Evolutionary conservation across 768 basidiomycete genomes (phyloP).

Genomic region (Rhodotorula graminis): DNA sequence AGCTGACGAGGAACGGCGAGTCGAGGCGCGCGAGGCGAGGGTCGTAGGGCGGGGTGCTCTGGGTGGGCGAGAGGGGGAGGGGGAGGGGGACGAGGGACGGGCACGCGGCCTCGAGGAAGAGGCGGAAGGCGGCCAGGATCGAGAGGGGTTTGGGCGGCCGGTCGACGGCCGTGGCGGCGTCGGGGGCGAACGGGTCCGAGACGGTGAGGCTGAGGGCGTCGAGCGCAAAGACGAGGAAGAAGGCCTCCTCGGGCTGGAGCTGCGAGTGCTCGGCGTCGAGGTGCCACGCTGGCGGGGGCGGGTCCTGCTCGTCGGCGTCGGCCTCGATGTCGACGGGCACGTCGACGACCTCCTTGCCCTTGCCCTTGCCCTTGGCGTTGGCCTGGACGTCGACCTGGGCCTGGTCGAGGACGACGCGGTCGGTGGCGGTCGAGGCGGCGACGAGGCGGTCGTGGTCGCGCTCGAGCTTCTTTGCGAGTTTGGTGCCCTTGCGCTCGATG

Average conservation of each 20-base stretch:
- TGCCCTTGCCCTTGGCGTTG: background rate
- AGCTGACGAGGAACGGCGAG: slow-evolving; percentile 76
- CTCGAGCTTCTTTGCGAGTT: slow-evolving; percentile 81
- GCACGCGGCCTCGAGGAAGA: slow-evolving; percentile 28
- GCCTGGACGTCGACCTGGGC: background rate
- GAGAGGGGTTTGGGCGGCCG: slow-evolving; percentile 5
- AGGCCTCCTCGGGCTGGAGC: slow-evolving; percentile 45
- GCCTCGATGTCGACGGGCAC: background rate
- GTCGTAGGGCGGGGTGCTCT: background rate
- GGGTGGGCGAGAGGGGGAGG: background rate
- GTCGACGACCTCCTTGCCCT: background rate
- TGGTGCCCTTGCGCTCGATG: slow-evolving; percentile 84
- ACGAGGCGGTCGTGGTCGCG: slow-evolving; percentile 57
- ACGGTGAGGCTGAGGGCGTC: slow-evolving; percentile 26
- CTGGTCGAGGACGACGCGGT: slow-evolving; percentile 11
- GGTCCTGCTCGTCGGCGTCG: slow-evolving; percentile 23
- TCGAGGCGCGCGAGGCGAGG: slow-evolving; percentile 31
- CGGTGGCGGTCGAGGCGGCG: slow-evolving; percentile 33
- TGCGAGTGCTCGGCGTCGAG: slow-evolving; percentile 43
- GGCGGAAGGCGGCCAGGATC: slow-evolving; percentile 23
- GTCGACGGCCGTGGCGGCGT: background rate
- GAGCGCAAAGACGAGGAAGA: slow-evolving; percentile 43
- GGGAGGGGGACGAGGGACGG: background rate
- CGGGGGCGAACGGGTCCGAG: background rate
- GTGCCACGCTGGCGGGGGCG: slow-evolving; percentile 27